Conservation (phyloP, 2,329 filamentous ascomycete genomes). For the Bipolaris oryzae region DNA sequence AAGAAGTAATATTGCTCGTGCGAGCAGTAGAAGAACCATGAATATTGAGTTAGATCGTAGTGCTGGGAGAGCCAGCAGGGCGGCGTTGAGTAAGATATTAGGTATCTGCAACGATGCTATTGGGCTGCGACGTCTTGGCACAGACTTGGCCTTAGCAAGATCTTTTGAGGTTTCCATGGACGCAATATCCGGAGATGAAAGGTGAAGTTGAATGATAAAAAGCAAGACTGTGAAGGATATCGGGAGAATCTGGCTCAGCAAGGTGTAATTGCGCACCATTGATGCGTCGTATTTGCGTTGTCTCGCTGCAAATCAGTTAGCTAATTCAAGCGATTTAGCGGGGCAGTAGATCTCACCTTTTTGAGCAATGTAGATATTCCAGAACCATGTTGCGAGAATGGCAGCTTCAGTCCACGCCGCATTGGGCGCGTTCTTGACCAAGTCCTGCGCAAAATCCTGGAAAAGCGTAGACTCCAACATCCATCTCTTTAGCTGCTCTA, state of each 20-base stretch:
- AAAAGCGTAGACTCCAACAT: conserved; percentile 39
- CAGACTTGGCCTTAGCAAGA: neutral
- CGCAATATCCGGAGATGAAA: conserved; percentile 23
- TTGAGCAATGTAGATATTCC: conserved; percentile 37
- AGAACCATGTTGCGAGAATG: conserved; percentile 38
- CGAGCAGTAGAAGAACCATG: conserved; percentile 23
- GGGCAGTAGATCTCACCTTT: conserved; percentile 24
- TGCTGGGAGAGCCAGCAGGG: conserved; percentile 28
- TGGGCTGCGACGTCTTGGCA: conserved; percentile 11
- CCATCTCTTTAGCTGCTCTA: conserved; percentile 27
- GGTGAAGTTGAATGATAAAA: conserved; percentile 37
- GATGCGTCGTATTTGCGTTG: conserved; percentile 13
- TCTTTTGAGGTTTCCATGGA: neutral
- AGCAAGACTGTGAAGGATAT: conserved; percentile 35
- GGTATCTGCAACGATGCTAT: conserved; percentile 30
- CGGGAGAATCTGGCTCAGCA: conserved; percentile 39
- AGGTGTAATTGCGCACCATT: conserved; percentile 30
- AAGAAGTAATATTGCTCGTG: conserved; percentile 30
- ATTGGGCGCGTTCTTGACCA: conserved; percentile 33
- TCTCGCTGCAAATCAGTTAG: conserved; percentile 21
- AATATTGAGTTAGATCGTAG: conserved; percentile 26
- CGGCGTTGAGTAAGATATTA: conserved; percentile 34
- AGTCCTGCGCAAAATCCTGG: conserved; percentile 35
- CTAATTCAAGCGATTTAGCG: neutral
- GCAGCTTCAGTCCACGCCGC: conserved; percentile 35